Percentiles rank a stretch among this genome's conserved stretches.
Conservation (phyloP, 1,139 yeast species). For the Tardiomyces depauwii region DNA sequence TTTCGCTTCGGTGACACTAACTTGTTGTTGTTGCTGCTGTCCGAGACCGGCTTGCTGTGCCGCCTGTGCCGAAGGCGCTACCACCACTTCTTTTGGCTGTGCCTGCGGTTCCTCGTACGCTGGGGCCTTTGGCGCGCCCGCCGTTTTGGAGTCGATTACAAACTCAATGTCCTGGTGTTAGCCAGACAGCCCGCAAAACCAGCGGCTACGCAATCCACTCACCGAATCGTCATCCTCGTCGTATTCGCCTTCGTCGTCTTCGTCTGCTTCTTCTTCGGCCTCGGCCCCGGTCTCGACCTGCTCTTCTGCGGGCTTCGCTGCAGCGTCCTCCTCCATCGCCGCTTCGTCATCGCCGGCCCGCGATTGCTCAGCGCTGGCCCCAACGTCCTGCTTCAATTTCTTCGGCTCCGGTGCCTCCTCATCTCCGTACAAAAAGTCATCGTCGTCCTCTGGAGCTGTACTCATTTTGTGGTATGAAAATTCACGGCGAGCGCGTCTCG, state of each 20-base stretch:
- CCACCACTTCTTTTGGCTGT: slow-evolving; percentile 11
- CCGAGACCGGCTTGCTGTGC: slow-evolving; percentile 16
- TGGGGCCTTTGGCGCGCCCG: neutral
- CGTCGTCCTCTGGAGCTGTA: slow-evolving; percentile 51
- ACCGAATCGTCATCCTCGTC: slow-evolving; percentile 23
- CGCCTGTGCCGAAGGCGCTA: slow-evolving; percentile 11
- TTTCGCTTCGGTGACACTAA: slow-evolving; percentile 5
- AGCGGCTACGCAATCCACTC: slow-evolving; percentile 41
- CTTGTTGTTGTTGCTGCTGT: slow-evolving; percentile 9
- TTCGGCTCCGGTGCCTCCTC: slow-evolving; percentile 45
- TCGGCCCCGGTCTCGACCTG: too few relatives aligned
- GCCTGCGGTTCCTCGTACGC: slow-evolving; percentile 2
- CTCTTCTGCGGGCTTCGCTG: too few relatives aligned
- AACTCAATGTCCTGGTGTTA: neutral
- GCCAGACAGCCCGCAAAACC: slow-evolving; percentile 4
- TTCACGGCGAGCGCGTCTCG: too few relatives aligned
- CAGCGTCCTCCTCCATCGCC: slow-evolving; percentile 1
- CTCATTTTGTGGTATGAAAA: neutral
- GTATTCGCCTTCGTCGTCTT: slow-evolving; percentile 17
- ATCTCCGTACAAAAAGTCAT: slow-evolving; percentile 74
- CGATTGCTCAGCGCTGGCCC: slow-evolving; percentile 5
- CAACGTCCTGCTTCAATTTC: slow-evolving; percentile 18
- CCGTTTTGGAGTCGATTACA: neutral
- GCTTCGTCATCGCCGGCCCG: slow-evolving; percentile 13
- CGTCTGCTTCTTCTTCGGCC: slow-evolving; percentile 8